A percentile compares a stretch with the other conserved stretches of the same genome.
Evolutionary conservation across 805 yeast species (phyloP).

Genomic region (Myxozyma nipponensis): DNA sequence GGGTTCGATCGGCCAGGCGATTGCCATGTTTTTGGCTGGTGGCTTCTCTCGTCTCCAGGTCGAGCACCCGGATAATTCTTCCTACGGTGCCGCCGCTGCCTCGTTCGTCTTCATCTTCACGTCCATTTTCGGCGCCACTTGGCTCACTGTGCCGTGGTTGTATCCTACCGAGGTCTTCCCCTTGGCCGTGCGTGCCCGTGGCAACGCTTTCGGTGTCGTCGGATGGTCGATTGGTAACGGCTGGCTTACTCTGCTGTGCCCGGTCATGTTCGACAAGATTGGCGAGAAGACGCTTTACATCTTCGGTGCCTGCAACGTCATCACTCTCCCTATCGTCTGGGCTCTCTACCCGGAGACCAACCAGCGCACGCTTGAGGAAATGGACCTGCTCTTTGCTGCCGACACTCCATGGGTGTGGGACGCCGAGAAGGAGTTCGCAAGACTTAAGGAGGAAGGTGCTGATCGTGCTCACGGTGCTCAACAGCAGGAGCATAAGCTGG

Average conservation of each 20-base stretch:
- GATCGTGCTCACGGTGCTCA: not conserved
- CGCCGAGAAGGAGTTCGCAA: constrained; percentile 19
- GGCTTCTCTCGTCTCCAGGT: constrained; percentile 35
- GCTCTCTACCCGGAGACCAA: constrained; percentile 63
- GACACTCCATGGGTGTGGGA: constrained; percentile 23
- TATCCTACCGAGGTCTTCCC: constrained; percentile 35
- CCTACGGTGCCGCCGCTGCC: constrained; percentile 37
- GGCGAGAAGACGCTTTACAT: constrained; percentile 37
- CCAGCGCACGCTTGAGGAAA: constrained; percentile 56
- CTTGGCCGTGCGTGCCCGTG: constrained; percentile 34
- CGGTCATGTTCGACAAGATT: constrained; percentile 36
- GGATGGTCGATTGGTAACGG: constrained; percentile 34
- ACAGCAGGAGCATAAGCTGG: not conserved
- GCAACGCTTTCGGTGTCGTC: constrained; percentile 28
- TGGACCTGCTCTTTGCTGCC: constrained; percentile 50
- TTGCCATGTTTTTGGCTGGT: constrained; percentile 46
- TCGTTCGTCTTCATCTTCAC: constrained; percentile 40
- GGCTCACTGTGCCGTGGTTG: constrained; percentile 35
- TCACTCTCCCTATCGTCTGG: constrained; percentile 35
- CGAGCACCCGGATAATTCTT: constrained; percentile 31
- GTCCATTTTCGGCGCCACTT: constrained; percentile 36
- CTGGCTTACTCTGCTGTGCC: constrained; percentile 38
- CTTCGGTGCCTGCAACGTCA: constrained; percentile 36
- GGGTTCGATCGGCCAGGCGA: constrained; percentile 36
- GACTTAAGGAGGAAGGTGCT: constrained; percentile 12